Conservation (phyloP, 139 green algal genomes). For the Chlorella sorokiniana region DNA sequence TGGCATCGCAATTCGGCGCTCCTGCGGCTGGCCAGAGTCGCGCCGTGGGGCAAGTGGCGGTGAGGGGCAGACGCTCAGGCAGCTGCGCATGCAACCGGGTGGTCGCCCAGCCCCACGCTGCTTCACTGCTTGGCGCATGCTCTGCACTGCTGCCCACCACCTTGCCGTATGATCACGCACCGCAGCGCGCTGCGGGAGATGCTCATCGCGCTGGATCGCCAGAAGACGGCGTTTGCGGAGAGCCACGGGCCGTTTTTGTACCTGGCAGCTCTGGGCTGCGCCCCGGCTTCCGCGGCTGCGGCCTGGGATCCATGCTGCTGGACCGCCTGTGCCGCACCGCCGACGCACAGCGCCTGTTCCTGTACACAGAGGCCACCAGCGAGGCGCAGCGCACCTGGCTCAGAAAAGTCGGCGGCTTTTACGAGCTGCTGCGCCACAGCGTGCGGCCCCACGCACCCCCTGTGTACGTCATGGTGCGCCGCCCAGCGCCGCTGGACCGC, state of each 20-base stretch:
- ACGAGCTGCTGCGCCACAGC: slow-evolving; percentile 4
- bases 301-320: slow-evolving; percentile 21
- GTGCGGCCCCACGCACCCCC: slow-evolving; percentile 12
- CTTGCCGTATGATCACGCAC: neutral
- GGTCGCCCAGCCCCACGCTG: neutral
- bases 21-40: slow-evolving; percentile 13
- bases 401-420: neutral
- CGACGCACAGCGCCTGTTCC: neutral
- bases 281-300: neutral
- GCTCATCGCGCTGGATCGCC: slow-evolving; percentile 8
- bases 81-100: neutral
- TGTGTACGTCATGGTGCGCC: slow-evolving; percentile 9
- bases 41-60: slow-evolving; percentile 24
- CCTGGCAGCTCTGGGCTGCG: slow-evolving; percentile 2
- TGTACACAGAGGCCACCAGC: slow-evolving; percentile 19
- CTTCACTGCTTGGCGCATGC: neutral
- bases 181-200: slow-evolving; percentile 14
- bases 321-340: slow-evolving; percentile 14
- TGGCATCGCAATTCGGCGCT: slow-evolving; percentile 10
- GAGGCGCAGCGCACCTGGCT: slow-evolving; percentile 5
- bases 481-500: neutral
- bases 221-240: slow-evolving; percentile 20
- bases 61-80: neutral
- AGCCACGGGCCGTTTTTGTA: slow-evolving; percentile 33
- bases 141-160: neutral